Base-by-base conservation (phyloP, 75 land plant species). In the Sequoiadendron giganteum region DNA sequence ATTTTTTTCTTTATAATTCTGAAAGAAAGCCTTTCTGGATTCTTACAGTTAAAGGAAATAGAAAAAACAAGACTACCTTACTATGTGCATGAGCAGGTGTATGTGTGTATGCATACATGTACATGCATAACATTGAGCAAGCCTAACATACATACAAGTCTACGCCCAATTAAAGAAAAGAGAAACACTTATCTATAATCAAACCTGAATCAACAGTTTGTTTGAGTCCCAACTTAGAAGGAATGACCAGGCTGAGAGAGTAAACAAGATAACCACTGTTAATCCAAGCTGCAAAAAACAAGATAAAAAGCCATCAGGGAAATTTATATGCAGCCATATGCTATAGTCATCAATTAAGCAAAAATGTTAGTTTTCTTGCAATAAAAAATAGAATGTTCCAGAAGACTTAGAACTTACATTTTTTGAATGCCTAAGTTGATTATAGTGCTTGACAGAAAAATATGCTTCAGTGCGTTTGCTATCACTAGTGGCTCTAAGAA, bases 171-270 rank as follows among this genome's bases (percentile, higher is more conserved):
- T 56, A 56, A 56, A 16, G 61, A 56, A 56, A 14, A 52, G 1
- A 58, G 21, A 58, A 16, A 19, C 61, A 18, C 19, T 58, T 18
- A 58, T 18, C 5, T 19, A 58, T 56, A 15, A 58, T 18, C 61
- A 58, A 58, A 91, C 92, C 89, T 91, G 91, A 85, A 91, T 85
- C 76, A 91, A 73, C 30, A 91, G 70, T 65, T 88, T 85, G 49
- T 91, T 90, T 18, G 92, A 88, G 78, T 91, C 92, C 83, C 91
- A 87, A 70, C 92, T 91, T 40, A 91, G 87, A 42, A 91, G 86
- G 73, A 90, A 91, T 45, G 91, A 91, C 89, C 87, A 91, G 65
- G 89, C 92, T 42, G 91, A 88, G 21, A 91, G 86, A 55, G 90
- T 89, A 21, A 75, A 70, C 58, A 91, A 86, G 21, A 88, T 90